These are phyloP conservation scores for Mucor racemosus DNA, from an alignment of 371 early-diverging fungal species.

Conservation along the genomic window DNA sequence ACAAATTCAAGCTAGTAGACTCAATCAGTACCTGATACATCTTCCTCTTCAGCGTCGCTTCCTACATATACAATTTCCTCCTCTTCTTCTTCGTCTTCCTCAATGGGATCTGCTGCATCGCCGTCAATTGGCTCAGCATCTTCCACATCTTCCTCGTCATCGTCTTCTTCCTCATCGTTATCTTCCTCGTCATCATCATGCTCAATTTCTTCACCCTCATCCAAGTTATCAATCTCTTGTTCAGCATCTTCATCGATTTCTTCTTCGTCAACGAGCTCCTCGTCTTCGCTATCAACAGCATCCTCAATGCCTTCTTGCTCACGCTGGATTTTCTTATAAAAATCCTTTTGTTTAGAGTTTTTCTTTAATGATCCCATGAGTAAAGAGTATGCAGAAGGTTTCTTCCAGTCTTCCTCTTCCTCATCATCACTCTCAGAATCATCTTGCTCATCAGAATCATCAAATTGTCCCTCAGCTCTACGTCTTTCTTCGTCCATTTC, in stretches of 20 bases:
- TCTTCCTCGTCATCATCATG: constrained; percentile 29
- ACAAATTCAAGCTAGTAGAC: neutral
- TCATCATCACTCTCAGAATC: constrained; percentile 31
- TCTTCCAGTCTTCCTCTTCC: constrained; percentile 50
- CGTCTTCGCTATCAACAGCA: constrained; percentile 32
- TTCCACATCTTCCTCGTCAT: constrained; percentile 34
- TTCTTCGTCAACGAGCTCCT: constrained; percentile 42
- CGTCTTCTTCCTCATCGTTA: constrained; percentile 28
- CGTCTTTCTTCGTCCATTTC: constrained; percentile 48
- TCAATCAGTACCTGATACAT: constrained; percentile 28
- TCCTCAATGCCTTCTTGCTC: constrained; percentile 49
- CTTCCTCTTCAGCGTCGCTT: constrained; percentile 50
- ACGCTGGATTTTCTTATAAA: constrained; percentile 45
- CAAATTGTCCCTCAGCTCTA: constrained; percentile 42
- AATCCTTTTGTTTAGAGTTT: constrained; percentile 50
- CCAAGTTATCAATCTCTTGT: constrained; percentile 34
- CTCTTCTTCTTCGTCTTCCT: constrained; percentile 34
- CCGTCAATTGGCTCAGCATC: constrained; percentile 36
- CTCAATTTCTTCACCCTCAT: constrained; percentile 29
- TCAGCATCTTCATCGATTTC: constrained; percentile 33
- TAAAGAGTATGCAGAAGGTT: constrained; percentile 54
- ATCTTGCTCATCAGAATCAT: constrained; percentile 36
- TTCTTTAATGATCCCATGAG: constrained; percentile 50
- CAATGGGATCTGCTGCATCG: constrained; percentile 26
- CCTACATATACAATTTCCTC: constrained; percentile 35